Evolutionary conservation across 306 rosid species (phyloP), one percentile per base, ranked within the genome.

Genomic region (Datisca glomerata): DNA sequence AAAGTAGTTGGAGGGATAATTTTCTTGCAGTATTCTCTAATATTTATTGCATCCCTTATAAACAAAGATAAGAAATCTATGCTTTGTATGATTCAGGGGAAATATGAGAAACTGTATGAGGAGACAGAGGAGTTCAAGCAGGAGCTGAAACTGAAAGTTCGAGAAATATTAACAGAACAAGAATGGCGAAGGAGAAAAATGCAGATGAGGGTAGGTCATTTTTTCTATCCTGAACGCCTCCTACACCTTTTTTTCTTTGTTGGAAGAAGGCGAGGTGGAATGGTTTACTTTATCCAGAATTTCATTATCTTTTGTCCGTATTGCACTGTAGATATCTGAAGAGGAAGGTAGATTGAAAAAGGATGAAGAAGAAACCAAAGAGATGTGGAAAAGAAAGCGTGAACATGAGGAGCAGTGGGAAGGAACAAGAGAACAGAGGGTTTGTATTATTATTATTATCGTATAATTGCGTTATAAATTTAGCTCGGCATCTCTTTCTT

Each of bases 391-490:
- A 65, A 80, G 89, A 67, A 91, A 84, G 76, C 93, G 96, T 22
- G 96, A 91, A 51, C 96, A 80, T 34, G 96, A 91, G 67, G 98
- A 85, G 71, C 80, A 80, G 58, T 91, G 98, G 98, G 98, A 91
- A 80, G 94, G 96, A 66, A 91, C 98, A 41, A 73, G 98, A 69
- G 98, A 91, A 55, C 14, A 84, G 38, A 66, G 98, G 84, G 96
- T 91, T 66, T 61, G 93, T 64, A 54, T 68, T n/a, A n/a, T n/a
- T n/a, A n/a, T n/a, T n/a, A n/a, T n/a, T n/a, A n/a, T n/a, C n/a
- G n/a, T n/a, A n/a, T n/a, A n/a, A n/a, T n/a, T n/a, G n/a, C n/a
- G n/a, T n/a, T n/a, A n/a, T n/a, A n/a, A n/a, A n/a, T n/a, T n/a
- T n/a, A n/a, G n/a, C n/a, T n/a, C n/a, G n/a, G n/a, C n/a, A n/a